These are phyloP conservation scores for Trichosporon faecale DNA, from an alignment of 1,284 basidiomycete genomes.

Conservation along the genomic window DNA sequence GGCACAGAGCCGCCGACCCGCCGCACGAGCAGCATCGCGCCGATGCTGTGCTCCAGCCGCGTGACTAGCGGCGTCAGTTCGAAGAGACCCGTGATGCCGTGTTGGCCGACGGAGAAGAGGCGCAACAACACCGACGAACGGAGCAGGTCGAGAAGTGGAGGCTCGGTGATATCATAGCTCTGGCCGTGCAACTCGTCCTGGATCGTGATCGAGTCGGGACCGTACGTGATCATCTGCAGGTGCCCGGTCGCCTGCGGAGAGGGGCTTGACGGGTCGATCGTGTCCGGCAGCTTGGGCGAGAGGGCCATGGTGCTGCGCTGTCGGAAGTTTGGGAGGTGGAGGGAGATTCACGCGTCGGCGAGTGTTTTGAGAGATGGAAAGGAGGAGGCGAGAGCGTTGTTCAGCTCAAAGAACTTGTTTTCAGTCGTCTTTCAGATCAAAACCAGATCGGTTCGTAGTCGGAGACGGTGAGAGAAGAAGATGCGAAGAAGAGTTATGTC, in stretches of 20 bases:
- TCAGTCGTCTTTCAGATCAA: too few species aligned
- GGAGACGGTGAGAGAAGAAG: too few species aligned
- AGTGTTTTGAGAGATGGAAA: not conserved
- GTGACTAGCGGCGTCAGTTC: slow-evolving; percentile 20
- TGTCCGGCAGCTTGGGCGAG: not conserved
- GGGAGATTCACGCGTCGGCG: not conserved
- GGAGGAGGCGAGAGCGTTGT: too few species aligned
- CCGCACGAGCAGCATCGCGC: slow-evolving; percentile 24
- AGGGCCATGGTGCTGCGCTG: not conserved
- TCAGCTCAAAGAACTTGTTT: too few species aligned
- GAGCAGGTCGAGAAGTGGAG: slow-evolving; percentile 16
- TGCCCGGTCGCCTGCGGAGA: not conserved
- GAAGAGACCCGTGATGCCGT: slow-evolving; percentile 22
- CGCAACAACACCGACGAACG: slow-evolving; percentile 9
- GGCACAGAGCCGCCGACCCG: slow-evolving; percentile 16
- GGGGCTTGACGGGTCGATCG: not conserved
- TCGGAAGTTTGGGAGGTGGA: not conserved
- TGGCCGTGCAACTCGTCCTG: slow-evolving; percentile 15
- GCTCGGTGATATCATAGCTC: slow-evolving; percentile 11
- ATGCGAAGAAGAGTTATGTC: too few species aligned
- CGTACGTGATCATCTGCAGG: not conserved
- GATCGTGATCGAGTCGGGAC: not conserved
- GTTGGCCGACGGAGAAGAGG: slow-evolving; percentile 19
- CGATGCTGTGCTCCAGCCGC: slow-evolving; percentile 23
- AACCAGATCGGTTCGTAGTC: too few species aligned